Base-by-base conservation (phyloP, 495 filamentous ascomycete species). In the Chaetomium fimeti region DNA sequence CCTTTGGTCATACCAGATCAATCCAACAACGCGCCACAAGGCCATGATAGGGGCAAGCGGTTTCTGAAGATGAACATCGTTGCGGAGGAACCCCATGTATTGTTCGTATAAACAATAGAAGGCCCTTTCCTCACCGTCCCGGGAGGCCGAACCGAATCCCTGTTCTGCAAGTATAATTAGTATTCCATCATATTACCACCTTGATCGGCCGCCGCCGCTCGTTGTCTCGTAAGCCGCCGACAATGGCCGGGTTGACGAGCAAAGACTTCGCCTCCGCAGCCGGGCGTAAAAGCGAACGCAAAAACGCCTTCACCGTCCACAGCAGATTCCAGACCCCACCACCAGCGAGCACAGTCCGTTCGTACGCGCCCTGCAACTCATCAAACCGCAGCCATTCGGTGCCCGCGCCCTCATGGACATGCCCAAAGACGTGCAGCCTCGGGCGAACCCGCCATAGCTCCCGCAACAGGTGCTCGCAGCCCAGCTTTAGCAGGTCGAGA, bases 391-490 rank as follows among this genome's bases (percentile, higher is more conserved):
- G 12, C 68, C 66, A 66, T 66, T 82, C 75, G 8, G 73, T 79
- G 1, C 82, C 82, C 32, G 73, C 66, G 3, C 77, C 79, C 56
- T 77, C 83, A 70, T 92, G 90, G 25, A 92, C 78, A 72, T 93
- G 90, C 12, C 89, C 90, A 71, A 89, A 92, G 61, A 92, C 84
- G 72, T 92, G 89, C n/a, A 92, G 71, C 24, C 68, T 67, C 8
- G 90, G 90, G 29, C 83, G 82, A 5, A 89, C 81, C 36, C 84
- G 81, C 87, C 88, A 89, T 32, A 87, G 63, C 66, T 89, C 88
- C n/a, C 79, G 72, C n/a, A 89, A 76, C 27, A 93, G 80, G 48
- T 77, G 82, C 27, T 84, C 82, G 69, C 89, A 91, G n/a, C 90
- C 90, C 55, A 84, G 79, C 18, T 47, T 51, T 4, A 61, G 49